A percentile compares a stretch with the other conserved stretches of the same genome.
These are phyloP conservation scores for Kwoniella bestiolae DNA, from an alignment of 768 basidiomycete genomes.

Conservation along the genomic window DNA sequence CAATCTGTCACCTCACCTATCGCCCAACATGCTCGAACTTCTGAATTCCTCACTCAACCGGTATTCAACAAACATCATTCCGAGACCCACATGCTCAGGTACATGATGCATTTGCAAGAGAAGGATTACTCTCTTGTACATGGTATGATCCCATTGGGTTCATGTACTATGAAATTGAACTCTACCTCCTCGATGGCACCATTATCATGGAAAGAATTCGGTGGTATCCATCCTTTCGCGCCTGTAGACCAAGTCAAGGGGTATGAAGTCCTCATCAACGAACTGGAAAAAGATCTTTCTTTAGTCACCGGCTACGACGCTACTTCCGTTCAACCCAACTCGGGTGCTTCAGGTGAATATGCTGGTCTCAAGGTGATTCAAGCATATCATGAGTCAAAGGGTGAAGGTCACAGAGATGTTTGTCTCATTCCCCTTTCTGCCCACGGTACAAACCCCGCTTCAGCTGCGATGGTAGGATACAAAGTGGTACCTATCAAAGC, in stretches of 20 bases:
- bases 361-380: conserved; percentile 92
- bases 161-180: conserved; percentile 98
- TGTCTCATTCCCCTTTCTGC: conserved; percentile 95
- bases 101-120: conserved; percentile 87
- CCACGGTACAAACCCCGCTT: conserved; percentile 98
- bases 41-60: conserved; percentile 77
- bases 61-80: conserved; percentile 97
- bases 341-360: conserved; percentile 97
- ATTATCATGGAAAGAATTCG: conserved; percentile 91
- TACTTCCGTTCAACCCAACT: conserved; percentile 97
- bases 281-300: conserved; percentile 87
- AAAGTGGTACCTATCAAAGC: conserved; percentile 97
- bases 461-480: conserved; percentile 94
- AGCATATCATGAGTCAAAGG: conserved; percentile 88
- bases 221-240: conserved; percentile 87
- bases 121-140: conserved; percentile 96
- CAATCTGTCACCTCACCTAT: conserved; percentile 62
- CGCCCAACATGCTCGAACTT: conserved; percentile 59
- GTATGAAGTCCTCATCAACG: conserved; percentile 81
- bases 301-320: conserved; percentile 95
- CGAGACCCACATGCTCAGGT: conserved; percentile 97
- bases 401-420: conserved; percentile 81
- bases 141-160: conserved; percentile 93
- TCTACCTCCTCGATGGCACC: conserved; percentile 98
- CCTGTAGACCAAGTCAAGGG: conserved; percentile 87